These are phyloP conservation scores for Aspergillus sclerotiicarbonarius DNA, from an alignment of 495 filamentous ascomycete species.

Conservation along the genomic window DNA sequence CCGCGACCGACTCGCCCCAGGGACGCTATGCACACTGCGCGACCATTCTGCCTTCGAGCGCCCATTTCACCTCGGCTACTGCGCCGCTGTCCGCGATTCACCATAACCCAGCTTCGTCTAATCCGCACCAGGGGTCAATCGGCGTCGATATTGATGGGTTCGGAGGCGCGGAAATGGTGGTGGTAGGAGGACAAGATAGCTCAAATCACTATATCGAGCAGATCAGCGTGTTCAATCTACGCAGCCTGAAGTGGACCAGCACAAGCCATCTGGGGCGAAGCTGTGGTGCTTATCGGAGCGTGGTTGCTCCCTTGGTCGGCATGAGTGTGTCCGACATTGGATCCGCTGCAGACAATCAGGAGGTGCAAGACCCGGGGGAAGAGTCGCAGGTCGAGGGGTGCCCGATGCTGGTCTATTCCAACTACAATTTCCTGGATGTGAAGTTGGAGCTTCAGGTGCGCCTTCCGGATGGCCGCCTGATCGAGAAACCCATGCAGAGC, in stretches of 20 bases:
- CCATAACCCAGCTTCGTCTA: conserved; percentile 76
- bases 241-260: conserved; percentile 93
- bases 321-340: conserved; percentile 74
- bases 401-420: conserved; percentile 97
- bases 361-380: conserved; percentile 35
- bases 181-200: conserved; percentile 94
- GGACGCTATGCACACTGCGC: conserved; percentile 97
- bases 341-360: conserved; percentile 35
- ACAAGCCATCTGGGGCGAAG: conserved; percentile 80
- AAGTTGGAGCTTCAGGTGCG: conserved; percentile 92
- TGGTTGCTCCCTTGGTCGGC: conserved; percentile 78
- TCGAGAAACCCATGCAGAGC: conserved; percentile 85
- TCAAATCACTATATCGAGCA: conserved; percentile 99
- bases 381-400: conserved; percentile 56
- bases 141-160: conserved; percentile 85
- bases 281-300: conserved; percentile 94
- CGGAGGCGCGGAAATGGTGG: conserved; percentile 94
- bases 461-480: conserved; percentile 75
- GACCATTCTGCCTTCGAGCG: conserved; percentile 84
- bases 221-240: conserved; percentile 94
- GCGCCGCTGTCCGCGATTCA: conserved; percentile 83
- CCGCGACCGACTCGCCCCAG: conserved; percentile 78
- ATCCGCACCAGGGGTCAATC: conserved; percentile 79
- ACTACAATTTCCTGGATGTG: conserved; percentile 97
- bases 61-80: conserved; percentile 76